Conservation (phyloP, 1,284 basidiomycete genomes). For the Trametes versicolor region DNA sequence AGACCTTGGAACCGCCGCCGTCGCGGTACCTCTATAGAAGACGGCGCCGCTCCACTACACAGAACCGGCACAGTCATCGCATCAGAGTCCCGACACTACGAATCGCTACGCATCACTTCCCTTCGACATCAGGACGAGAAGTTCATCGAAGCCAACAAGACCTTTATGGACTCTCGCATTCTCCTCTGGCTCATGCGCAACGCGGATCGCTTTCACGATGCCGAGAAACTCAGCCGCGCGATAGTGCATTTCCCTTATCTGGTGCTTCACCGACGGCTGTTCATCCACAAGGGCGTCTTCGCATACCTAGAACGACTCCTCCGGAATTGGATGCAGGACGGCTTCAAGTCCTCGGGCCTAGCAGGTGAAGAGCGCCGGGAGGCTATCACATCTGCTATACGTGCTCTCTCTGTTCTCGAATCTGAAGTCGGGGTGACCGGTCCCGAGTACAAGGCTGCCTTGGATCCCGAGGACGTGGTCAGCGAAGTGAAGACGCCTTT, state of each 20-base stretch:
- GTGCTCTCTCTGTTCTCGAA: constrained; percentile 1
- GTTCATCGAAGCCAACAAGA: not conserved
- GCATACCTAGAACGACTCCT: not conserved
- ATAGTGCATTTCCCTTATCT: constrained; percentile 19
- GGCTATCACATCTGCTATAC: too few species aligned
- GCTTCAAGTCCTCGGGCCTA: too few species aligned
- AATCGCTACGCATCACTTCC: not conserved
- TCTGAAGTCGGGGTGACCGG: not conserved
- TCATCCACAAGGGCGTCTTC: not conserved
- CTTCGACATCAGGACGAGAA: constrained; percentile 3
- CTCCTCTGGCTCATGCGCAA: constrained; percentile 12
- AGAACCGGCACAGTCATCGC: too few species aligned
- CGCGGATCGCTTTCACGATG: constrained; percentile 1
- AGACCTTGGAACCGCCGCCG: too few species aligned
- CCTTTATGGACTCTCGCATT: constrained; percentile 4
- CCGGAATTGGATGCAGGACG: not conserved
- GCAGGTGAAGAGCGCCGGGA: too few species aligned
- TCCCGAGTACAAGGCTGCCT: too few species aligned
- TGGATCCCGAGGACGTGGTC: too few species aligned
- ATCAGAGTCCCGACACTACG: not conserved
- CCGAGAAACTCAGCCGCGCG: constrained; percentile 2
- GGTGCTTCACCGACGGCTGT: constrained; percentile 7
- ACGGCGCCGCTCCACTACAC: not conserved
- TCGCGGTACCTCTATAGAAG: too few species aligned
- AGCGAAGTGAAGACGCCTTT: too few species aligned